Evolutionary conservation across 2,329 filamentous ascomycete genomes (phyloP).

Genomic region (Neodidymelliopsis sp.): DNA sequence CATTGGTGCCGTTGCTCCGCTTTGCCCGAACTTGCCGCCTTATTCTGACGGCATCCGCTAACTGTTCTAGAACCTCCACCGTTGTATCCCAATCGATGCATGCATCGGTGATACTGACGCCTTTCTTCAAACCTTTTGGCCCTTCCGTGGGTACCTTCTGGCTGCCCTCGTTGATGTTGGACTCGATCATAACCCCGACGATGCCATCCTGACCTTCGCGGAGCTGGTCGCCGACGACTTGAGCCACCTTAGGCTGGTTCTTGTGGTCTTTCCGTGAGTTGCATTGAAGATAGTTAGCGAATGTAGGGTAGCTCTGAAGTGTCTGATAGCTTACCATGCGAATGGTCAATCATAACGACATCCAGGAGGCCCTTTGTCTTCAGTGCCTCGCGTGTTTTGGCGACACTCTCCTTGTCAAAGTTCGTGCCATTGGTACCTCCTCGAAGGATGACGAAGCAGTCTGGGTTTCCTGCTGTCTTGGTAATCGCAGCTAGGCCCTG

Average conservation of each 20-base stretch:
- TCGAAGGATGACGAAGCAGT: conserved; percentile 95
- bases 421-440: conserved; percentile 93
- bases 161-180: conserved; percentile 86
- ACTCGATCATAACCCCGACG: conserved; percentile 98
- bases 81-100: conserved; percentile 95
- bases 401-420: conserved; percentile 86
- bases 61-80: no score
- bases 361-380: conserved; percentile 82
- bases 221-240: conserved; percentile 82
- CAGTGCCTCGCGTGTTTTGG: conserved; percentile 78
- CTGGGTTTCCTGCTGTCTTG: conserved; percentile 89
- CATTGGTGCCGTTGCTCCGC: no score
- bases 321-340: conserved; percentile 88
- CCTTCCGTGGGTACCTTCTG: conserved; percentile 85
- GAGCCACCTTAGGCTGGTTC: conserved; percentile 94
- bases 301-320: no score
- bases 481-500: conserved; percentile 95
- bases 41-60: no score
- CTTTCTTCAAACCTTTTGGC: conserved; percentile 78
- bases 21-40: no score
- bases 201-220: conserved; percentile 86
- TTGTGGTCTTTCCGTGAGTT: conserved; percentile 98
- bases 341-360: conserved; percentile 98
- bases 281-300: conserved; percentile 63
- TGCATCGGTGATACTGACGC: conserved; percentile 93